Base-by-base conservation (phyloP, 2,329 filamentous ascomycete genomes). In the Chaetomium olivaceum region DNA sequence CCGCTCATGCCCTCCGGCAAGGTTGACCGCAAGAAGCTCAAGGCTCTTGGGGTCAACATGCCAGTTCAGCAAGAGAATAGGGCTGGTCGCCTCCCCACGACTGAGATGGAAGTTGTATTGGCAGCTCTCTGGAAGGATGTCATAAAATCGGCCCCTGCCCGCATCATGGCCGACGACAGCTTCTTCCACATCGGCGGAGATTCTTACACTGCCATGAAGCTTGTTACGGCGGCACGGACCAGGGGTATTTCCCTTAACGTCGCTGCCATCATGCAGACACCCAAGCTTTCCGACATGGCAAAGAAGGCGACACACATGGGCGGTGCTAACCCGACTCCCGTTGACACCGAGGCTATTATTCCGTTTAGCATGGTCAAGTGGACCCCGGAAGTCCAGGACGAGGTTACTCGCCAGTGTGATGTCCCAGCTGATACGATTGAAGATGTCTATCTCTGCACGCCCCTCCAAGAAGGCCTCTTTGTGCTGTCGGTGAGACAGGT, bases 381-480 rank as follows among this genome's bases (percentile, higher is more conserved):
- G 78, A 66, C 70, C 1, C 65, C 71, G 14, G 71, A 77, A 19
- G 68, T 70, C 2, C 80, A 80, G 1, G 72, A 75, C 25, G 63
- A 68, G 0, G 79, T 81, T 4, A 33, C 5, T 11, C 12, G 57
- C 9, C 58, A 61, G 4, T 83, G 82, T 65, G 71, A 74, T 2
- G 62, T 74, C 9, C 58, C 71, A 8, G 75, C 73, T 0, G 62
- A 43, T 0, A 14, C 6, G 68, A 73, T 85, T 5, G 80, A 84
- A 56, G 83, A 87, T 64, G 72, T 83, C 0, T 86, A 84, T 61
- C 83, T 83, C 1, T 85, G 82, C 74, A 83, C 83, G 0, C 80
- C 83, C 0, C 74, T 85, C 1, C 84, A 87, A 65, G 83, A 85
- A 70, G 82, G 80, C 1, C 77, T 87, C 2, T 81, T 87, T 76